phyloP scores from a whole-genome alignment of 169 alveolate genomes.

The Theileria annulata region DNA sequence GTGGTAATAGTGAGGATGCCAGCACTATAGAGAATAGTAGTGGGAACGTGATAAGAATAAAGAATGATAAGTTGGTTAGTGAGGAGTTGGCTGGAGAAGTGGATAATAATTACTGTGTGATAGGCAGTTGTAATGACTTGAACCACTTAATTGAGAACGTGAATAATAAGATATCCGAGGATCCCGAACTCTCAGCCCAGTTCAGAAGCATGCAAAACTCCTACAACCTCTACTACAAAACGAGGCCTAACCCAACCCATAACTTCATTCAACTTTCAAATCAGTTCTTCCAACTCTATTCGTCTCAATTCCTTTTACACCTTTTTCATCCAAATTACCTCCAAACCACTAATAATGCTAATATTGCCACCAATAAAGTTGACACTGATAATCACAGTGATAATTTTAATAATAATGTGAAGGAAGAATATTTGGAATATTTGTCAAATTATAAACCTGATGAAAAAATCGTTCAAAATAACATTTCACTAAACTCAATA shows the following conservation, averaged over 20 bases:
- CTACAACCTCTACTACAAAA: conserved; percentile 63
- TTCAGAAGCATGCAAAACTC: conserved; percentile 59
- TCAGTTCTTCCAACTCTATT: conserved; percentile 24
- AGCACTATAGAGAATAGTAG: not conserved
- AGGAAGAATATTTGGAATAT: conserved; percentile 26
- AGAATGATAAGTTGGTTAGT: not conserved
- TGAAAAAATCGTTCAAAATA: not conserved
- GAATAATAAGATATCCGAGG: conserved; percentile 13
- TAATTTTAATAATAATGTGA: not conserved
- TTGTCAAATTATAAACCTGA: conserved; percentile 10
- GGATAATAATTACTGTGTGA: conserved; percentile 43
- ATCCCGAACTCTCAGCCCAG: conserved; percentile 38
- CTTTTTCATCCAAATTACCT: not conserved
- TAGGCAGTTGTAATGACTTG: conserved; percentile 53
- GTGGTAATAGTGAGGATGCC: not conserved
- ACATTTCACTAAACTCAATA: conserved; percentile 3
- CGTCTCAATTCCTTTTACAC: not conserved
- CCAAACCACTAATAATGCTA: not conserved
- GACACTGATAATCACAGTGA: not conserved
- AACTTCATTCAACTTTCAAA: conserved; percentile 33
- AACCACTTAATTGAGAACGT: conserved; percentile 32
- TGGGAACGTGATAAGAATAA: not conserved
- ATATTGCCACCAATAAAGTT: not conserved
- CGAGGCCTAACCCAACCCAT: conserved; percentile 65
- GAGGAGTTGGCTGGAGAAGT: not conserved